Base-by-base conservation (phyloP, 2,329 filamentous ascomycete genomes). In the Aureobasidium sp. region DNA sequence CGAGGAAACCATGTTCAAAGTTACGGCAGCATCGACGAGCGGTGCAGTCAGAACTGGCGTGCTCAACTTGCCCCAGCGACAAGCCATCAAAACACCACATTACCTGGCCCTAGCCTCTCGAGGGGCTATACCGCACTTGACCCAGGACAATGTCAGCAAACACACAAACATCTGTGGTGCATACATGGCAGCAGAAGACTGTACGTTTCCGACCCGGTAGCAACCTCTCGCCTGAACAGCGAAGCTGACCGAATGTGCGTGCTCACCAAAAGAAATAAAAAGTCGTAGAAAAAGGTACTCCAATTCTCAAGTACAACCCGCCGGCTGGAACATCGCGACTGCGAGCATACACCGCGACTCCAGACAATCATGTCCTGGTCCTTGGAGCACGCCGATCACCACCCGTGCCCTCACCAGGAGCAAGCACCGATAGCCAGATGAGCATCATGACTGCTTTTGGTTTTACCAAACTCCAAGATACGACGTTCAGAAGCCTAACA, bases 131-230 rank as follows among this genome's bases (percentile, higher is more conserved):
- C 91, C 94, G 57, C 94, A 99, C 76, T 77, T 99, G 66, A 89
- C 92, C 3, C 92, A 91, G 42, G 94, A 99, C 78, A 88, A 88
- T 64, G 79, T 94, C 66, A 73, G 76, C 44, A 86, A 84, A 61
- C 80, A 88, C 69, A 86, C 87, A 0, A 73, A 82, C 5, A 79
- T 95, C 63, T 78, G 79, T 31, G 89, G 88, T 29, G 80, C 90
- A 3, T 96, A 96, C 72, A 79, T 94, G 70, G 90, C 88, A 0
- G 78, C 97, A 31, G 94, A 99, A 79, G 94, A 99, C 75, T 97
- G 94, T 97, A 81, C 75, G 89, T 74, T 51, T 29, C 36, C 25
- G 62, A 53, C 57, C 61, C 55, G 34, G 45, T 25, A 31, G 58
- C n/a, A 55, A 31, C 37, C 61, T 61, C 7, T 48, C 55, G 44